Conservation (phyloP, 2,329 filamentous ascomycete genomes). For the Microcyclosporella mali region DNA sequence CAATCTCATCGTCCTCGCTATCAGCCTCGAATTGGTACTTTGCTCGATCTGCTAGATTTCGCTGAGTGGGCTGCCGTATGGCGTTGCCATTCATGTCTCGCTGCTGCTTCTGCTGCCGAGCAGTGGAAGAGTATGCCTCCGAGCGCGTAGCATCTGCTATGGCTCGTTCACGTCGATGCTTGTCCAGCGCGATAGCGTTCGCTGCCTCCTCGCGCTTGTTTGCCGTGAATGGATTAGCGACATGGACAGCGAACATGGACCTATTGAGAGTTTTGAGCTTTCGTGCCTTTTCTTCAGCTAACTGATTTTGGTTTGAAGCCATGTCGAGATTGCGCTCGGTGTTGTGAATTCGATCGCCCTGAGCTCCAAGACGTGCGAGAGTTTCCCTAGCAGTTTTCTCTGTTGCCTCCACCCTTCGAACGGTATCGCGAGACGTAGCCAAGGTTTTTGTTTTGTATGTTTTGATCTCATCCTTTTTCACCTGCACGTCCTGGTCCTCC, state of each 20-base stretch:
- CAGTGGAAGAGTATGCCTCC: constrained; percentile 47
- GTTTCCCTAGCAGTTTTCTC: constrained; percentile 67
- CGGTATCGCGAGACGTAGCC: constrained; percentile 62
- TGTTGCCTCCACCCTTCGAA: constrained; percentile 60
- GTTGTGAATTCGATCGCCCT: constrained; percentile 75
- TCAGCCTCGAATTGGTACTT: constrained; percentile 79
- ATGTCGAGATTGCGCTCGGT: constrained; percentile 78
- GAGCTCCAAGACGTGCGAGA: constrained; percentile 65
- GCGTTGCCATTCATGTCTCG: constrained; percentile 42
- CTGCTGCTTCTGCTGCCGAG: constrained; percentile 60
- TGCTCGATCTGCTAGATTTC: constrained; percentile 53
- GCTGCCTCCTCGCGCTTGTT: constrained; percentile 53
- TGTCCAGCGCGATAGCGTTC: constrained; percentile 64
- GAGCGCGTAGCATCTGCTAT: constrained; percentile 51
- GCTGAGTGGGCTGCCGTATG: constrained; percentile 47
- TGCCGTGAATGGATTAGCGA: constrained; percentile 55
- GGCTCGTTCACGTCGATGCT: constrained; percentile 53
- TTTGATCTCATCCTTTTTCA: constrained; percentile 67
- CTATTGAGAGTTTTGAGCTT: constrained; percentile 81
- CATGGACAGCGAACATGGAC: constrained; percentile 70
- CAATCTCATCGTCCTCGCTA: constrained; percentile 60
- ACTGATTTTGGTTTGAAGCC: constrained; percentile 63
- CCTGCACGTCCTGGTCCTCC: constrained; percentile 64
- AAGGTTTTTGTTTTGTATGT: constrained; percentile 74
- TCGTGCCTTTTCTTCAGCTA: constrained; percentile 71